These are phyloP conservation scores for Scheffersomyces insectosa DNA, from an alignment of 1,139 yeast genomes.

Conservation along the genomic window DNA sequence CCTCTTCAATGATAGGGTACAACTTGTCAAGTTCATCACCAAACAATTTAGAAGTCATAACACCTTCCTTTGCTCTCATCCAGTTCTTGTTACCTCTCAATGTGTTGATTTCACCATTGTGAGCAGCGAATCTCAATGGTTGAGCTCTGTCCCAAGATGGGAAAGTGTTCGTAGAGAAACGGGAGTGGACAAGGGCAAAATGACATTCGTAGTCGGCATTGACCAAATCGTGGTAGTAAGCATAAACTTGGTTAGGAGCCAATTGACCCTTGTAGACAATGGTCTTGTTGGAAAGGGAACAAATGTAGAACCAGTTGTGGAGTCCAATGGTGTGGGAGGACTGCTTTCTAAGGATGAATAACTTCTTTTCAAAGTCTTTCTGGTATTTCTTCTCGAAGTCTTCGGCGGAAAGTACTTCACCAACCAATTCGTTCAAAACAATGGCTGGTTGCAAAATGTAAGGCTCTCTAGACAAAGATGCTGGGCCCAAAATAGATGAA, in stretches of 20 bases:
- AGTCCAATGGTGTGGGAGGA: constrained; percentile 88
- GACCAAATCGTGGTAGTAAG: constrained; percentile 88
- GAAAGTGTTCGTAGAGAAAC: constrained; percentile 97
- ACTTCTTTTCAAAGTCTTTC: constrained; percentile 75
- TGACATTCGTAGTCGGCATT: constrained; percentile 94
- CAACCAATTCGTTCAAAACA: constrained; percentile 59
- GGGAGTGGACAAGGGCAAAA: constrained; percentile 93
- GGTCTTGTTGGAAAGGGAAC: constrained; percentile 85
- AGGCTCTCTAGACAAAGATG: constrained; percentile 93
- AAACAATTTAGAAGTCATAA: constrained; percentile 82
- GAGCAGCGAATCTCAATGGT: constrained; percentile 96
- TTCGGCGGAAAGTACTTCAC: constrained; percentile 35
- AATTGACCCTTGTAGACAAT: constrained; percentile 97
- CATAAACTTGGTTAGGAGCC: constrained; percentile 94
- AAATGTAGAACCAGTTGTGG: constrained; percentile 96
- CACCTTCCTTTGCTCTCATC: constrained; percentile 99
- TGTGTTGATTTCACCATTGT: constrained; percentile 97
- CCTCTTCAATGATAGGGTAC: constrained; percentile 96
- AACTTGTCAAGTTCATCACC: constrained; percentile 90
- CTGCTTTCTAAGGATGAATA: constrained; percentile 85
- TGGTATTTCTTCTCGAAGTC: constrained; percentile 60
- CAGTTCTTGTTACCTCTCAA: constrained; percentile 97
- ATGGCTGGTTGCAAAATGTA: constrained; percentile 85
- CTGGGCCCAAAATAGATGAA: constrained; percentile 90
- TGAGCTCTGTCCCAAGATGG: constrained; percentile 99